Conservation (phyloP, 495 filamentous ascomycete species). For the Ramalina peruviana region DNA sequence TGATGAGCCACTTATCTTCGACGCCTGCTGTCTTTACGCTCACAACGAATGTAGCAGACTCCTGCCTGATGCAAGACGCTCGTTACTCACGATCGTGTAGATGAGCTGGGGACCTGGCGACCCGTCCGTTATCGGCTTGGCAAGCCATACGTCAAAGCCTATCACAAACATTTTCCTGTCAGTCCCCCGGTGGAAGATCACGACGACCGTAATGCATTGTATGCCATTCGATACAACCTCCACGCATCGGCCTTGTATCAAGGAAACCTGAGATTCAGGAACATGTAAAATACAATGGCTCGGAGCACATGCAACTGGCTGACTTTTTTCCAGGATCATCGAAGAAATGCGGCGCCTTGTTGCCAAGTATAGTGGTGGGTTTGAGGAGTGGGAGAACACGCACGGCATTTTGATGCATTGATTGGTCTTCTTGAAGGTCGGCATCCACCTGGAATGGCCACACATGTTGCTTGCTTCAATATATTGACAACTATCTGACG, state of each 20-base stretch:
- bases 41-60: conserved; percentile 20
- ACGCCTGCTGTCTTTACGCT: conserved; percentile 16
- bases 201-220: conserved; percentile 20
- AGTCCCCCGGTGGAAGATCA: conserved; percentile 18
- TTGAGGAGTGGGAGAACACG: conserved; percentile 12
- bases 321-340: conserved; percentile 1
- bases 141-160: conserved; percentile 17
- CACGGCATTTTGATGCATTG: too few relatives aligned
- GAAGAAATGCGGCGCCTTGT: conserved; percentile 9
- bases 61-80: not conserved
- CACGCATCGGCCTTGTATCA: conserved; percentile 8
- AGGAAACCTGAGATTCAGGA: conserved; percentile 12
- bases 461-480: too few relatives aligned
- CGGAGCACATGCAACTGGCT: not conserved
- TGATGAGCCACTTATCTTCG: conserved; percentile 16
- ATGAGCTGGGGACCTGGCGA: conserved; percentile 11
- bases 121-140: conserved; percentile 15
- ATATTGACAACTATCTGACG: too few relatives aligned
- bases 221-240: conserved; percentile 14
- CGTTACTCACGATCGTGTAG: conserved; percentile 2
- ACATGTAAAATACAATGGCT: conserved; percentile 1
- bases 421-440: too few relatives aligned
- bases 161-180: conserved; percentile 17
- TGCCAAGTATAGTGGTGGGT: conserved; percentile 10
- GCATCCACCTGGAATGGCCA: too few relatives aligned